Percentiles rank a stretch among this genome's conserved stretches.
Conservation (phyloP, 2,329 filamentous ascomycete genomes). For the Fusarium humuli region DNA sequence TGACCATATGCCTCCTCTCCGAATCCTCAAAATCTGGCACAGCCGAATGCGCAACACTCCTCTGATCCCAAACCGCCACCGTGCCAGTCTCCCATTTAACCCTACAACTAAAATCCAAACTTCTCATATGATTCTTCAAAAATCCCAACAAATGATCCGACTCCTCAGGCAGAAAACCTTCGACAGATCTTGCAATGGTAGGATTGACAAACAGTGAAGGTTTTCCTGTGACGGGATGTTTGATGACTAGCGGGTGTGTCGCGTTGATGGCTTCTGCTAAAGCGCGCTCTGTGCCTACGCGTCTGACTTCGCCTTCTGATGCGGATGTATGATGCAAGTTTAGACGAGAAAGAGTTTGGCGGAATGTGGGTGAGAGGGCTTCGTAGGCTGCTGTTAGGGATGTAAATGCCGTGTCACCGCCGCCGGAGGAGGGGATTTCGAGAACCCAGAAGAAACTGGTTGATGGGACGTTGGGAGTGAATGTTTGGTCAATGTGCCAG, state of each 20-base stretch:
- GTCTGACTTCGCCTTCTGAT: constrained; percentile 46
- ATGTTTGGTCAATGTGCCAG: constrained; percentile 52
- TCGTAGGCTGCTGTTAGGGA: constrained; percentile 48
- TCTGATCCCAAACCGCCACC: constrained; percentile 50
- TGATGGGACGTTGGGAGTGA: constrained; percentile 48
- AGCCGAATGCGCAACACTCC: constrained; percentile 43
- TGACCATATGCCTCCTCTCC: constrained; percentile 49
- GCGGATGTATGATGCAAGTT: constrained; percentile 44
- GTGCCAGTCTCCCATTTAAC: constrained; percentile 48
- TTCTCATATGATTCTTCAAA: constrained; percentile 47
- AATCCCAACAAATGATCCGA: constrained; percentile 46
- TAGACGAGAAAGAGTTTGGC: constrained; percentile 13
- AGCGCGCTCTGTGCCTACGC: constrained; percentile 46
- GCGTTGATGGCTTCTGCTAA: constrained; percentile 47
- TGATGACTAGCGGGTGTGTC: constrained; percentile 47
- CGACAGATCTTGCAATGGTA: constrained; percentile 46
- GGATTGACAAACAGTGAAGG: constrained; percentile 48
- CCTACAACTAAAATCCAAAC: constrained; percentile 49
- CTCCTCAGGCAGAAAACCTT: constrained; percentile 48
- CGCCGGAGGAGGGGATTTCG: constrained; percentile 43
- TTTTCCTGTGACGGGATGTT: constrained; percentile 47
- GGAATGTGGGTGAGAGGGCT: constrained; percentile 46
- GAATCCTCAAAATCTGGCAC: constrained; percentile 48
- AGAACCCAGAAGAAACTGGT: constrained; percentile 52
- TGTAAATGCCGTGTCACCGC: constrained; percentile 49